phyloP scores from a whole-genome alignment of 2,329 filamentous ascomycete species.

The Calonectria leucothoes region DNA sequence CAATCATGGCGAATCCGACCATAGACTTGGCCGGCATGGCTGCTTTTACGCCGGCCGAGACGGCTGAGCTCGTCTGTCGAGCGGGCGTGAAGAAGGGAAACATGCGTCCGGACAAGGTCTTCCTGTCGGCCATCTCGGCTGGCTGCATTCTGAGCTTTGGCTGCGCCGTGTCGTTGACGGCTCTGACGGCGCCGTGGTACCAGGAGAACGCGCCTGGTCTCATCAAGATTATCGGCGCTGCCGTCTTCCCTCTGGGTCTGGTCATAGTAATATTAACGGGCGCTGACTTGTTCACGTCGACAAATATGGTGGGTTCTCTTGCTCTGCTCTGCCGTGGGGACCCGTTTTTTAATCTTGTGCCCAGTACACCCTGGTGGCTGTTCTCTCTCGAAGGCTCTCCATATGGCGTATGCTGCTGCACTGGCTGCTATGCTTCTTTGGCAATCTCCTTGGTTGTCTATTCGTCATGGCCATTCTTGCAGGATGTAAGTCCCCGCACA shows the following conservation, averaged over 20 bases:
- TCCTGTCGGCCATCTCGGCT: slow-evolving; percentile 33
- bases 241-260: slow-evolving; percentile 36
- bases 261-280: slow-evolving; percentile 35
- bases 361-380: slow-evolving; percentile 39
- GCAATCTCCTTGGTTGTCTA: slow-evolving; percentile 60
- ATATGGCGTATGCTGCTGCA: slow-evolving; percentile 41
- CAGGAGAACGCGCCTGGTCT: slow-evolving; percentile 37
- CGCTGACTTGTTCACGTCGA: slow-evolving; percentile 36
- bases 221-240: slow-evolving; percentile 35
- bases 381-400: slow-evolving; percentile 31
- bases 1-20: slow-evolving; percentile 31
- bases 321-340: not conserved
- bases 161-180: slow-evolving; percentile 34
- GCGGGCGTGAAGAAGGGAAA: slow-evolving; percentile 33
- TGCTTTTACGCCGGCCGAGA: slow-evolving; percentile 37
- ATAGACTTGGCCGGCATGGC: slow-evolving; percentile 30
- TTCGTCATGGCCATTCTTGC: slow-evolving; percentile 61
- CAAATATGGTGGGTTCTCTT: slow-evolving; percentile 33
- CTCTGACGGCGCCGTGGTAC: slow-evolving; percentile 38
- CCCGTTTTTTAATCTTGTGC: not conserved
- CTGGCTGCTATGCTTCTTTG: slow-evolving; percentile 60
- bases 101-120: slow-evolving; percentile 34
- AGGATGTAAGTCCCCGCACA: slow-evolving; percentile 44
- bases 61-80: slow-evolving; percentile 35
- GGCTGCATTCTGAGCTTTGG: slow-evolving; percentile 38